phyloP scores from a whole-genome alignment of 306 rosid genomes.

The Ceratonia siliqua region DNA sequence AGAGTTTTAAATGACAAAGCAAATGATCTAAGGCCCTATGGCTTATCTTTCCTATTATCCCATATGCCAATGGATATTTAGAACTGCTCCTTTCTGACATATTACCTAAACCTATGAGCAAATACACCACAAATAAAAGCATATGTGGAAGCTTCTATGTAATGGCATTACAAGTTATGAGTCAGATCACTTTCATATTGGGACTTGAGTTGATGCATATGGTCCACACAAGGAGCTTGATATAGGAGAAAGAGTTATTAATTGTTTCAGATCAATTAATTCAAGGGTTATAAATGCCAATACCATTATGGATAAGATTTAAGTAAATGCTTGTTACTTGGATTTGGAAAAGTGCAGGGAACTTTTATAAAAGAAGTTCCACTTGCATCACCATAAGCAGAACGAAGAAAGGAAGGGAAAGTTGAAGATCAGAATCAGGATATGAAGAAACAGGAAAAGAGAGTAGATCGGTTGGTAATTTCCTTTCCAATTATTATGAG shows the following conservation, averaged over 20 bases:
- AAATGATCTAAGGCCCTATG: not conserved
- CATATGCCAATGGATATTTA: not conserved
- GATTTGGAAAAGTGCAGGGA: not conserved
- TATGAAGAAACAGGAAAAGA: no score
- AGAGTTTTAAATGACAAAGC: not conserved
- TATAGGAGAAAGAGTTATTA: not conserved
- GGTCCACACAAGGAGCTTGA: not conserved
- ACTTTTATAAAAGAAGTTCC: no score
- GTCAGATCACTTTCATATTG: not conserved
- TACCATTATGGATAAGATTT: not conserved
- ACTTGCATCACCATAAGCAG: not conserved
- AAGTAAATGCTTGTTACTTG: not conserved
- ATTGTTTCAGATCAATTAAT: not conserved
- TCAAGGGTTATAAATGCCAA: not conserved
- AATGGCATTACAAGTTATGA: not conserved
- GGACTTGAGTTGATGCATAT: no score
- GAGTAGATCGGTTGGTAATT: no score
- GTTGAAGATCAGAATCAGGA: not conserved
- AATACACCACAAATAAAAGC: not conserved
- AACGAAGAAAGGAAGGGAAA: not conserved
- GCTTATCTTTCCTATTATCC: not conserved
- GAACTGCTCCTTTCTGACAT: not conserved
- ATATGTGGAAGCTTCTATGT: not conserved
- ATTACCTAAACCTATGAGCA: not conserved
- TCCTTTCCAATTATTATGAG: slow-evolving; percentile 26